A percentile compares a stretch with the other conserved stretches of the same genome.
Conservation (phyloP, 352 stramenopile species). For the Globisporangium mamillatum region DNA sequence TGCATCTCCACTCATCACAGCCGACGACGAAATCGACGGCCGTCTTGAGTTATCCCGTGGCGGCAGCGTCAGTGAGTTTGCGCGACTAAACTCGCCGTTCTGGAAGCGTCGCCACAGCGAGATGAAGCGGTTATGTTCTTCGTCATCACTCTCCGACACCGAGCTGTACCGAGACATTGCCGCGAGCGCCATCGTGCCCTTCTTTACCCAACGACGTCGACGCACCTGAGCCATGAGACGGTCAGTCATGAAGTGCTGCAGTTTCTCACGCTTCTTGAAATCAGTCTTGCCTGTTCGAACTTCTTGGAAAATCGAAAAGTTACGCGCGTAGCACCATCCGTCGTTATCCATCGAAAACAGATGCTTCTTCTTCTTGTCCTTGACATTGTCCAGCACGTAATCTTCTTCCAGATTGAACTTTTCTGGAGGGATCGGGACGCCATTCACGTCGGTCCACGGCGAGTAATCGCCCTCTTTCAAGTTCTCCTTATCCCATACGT, state of each 20-base stretch:
- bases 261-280: conserved; percentile 75
- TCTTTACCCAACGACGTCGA: conserved; percentile 76
- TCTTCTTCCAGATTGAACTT: conserved; percentile 70
- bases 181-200: conserved; percentile 36
- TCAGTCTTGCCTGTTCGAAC: conserved; percentile 75
- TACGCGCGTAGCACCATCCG: conserved; percentile 83
- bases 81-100: conserved; percentile 59
- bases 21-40: conserved; percentile 33
- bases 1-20: conserved; percentile 40
- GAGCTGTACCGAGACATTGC: conserved; percentile 45
- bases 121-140: conserved; percentile 58
- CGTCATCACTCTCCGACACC: conserved; percentile 64
- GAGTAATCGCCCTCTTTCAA: conserved; percentile 82
- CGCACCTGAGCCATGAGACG: conserved; percentile 82
- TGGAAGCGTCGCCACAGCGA: conserved; percentile 74
- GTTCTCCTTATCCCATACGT: conserved; percentile 74
- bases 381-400: conserved; percentile 75
- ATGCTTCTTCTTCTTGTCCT: conserved; percentile 76
- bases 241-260: conserved; percentile 85
- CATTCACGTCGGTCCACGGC: conserved; percentile 85
- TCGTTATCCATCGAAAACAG: conserved; percentile 86
- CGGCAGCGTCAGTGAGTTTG: conserved; percentile 58
- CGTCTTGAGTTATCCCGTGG: conserved; percentile 25
- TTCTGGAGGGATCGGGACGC: conserved; percentile 74
- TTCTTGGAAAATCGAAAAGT: conserved; percentile 87